A percentile compares a stretch with the other conserved stretches of the same genome.
Conservation (phyloP, 352 stramenopile genomes). For the Nothophytophthora sp. region DNA sequence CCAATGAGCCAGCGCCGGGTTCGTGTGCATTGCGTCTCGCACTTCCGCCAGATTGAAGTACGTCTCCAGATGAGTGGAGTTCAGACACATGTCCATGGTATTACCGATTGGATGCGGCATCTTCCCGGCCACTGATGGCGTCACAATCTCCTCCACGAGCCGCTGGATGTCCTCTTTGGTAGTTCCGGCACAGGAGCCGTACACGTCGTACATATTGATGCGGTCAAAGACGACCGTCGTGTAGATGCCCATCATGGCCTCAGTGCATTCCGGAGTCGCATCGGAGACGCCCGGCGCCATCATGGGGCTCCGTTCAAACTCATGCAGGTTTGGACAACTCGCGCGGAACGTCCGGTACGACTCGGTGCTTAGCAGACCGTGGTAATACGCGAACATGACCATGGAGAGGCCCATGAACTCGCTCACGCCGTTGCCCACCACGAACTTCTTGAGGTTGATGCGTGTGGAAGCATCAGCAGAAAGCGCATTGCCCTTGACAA, state of each 20-base stretch:
- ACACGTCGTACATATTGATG: conserved; percentile 78
- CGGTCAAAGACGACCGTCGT: conserved; percentile 38
- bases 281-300: conserved; percentile 6
- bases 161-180: conserved; percentile 45
- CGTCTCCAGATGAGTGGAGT: conserved; percentile 46
- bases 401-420: conserved; percentile 59
- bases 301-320: conserved; percentile 43
- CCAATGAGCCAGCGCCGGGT: conserved; percentile 42
- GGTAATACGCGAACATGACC: conserved; percentile 79
- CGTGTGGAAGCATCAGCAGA: conserved; percentile 10
- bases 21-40: conserved; percentile 77
- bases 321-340: conserved; percentile 43
- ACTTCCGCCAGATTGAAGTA: conserved; percentile 82
- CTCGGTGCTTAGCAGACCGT: conserved; percentile 73
- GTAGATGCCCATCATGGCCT: conserved; percentile 28
- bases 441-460: conserved; percentile 89
- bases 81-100: conserved; percentile 69
- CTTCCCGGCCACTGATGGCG: conserved; percentile 28
- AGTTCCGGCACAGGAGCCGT: conserved; percentile 48
- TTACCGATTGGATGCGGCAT: conserved; percentile 70
- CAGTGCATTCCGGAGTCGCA: conserved; percentile 23
- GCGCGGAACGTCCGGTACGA: conserved; percentile 58
- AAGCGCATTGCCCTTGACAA: conserved; percentile 49
- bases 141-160: conserved; percentile 45
- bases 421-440: conserved; percentile 78